Percentiles rank a stretch among this genome's conserved stretches.
phyloP scores from a whole-genome alignment of 1,139 yeast species.

The Geotrichum reessii region DNA sequence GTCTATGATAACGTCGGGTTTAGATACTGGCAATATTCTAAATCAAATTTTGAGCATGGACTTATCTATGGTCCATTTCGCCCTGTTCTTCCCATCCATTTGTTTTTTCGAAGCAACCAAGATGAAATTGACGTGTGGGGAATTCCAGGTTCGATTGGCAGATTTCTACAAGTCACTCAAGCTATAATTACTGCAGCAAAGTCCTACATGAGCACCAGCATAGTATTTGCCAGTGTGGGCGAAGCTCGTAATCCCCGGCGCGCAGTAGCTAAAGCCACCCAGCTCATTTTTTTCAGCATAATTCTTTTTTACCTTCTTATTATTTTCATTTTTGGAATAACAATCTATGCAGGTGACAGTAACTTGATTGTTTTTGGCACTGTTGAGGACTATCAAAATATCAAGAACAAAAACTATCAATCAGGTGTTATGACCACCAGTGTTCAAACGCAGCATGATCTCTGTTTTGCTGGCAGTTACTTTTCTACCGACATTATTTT shows the following conservation, averaged over 20 bases:
- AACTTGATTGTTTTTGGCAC: conserved; percentile 31
- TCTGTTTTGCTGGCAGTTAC: background rate
- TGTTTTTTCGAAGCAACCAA: conserved; percentile 39
- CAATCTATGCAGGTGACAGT: conserved; percentile 71
- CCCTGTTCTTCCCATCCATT: conserved; percentile 50
- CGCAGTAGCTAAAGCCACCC: conserved; percentile 73
- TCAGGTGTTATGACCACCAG: conserved; percentile 7
- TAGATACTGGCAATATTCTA: conserved; percentile 54
- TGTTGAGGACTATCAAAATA: background rate
- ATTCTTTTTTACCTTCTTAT: conserved; percentile 62
- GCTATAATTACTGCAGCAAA: conserved; percentile 63
- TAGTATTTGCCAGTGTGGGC: conserved; percentile 79
- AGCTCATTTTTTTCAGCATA: conserved; percentile 67
- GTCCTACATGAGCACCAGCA: conserved; percentile 76
- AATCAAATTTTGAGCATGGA: conserved; percentile 46
- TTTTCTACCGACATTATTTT: conserved; percentile 11
- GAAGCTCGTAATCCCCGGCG: conserved; percentile 78
- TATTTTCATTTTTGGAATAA: conserved; percentile 65
- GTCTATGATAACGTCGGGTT: conserved; percentile 48
- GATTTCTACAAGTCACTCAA: conserved; percentile 57
- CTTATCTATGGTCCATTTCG: conserved; percentile 67
- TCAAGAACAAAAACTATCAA: background rate
- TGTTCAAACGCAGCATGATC: conserved; percentile 9
- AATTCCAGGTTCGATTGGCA: conserved; percentile 58
- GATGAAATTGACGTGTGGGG: conserved; percentile 42